Evolutionary conservation across 2,329 filamentous ascomycete genomes (phyloP).

Genomic region (Tolypocladium inflatum): DNA sequence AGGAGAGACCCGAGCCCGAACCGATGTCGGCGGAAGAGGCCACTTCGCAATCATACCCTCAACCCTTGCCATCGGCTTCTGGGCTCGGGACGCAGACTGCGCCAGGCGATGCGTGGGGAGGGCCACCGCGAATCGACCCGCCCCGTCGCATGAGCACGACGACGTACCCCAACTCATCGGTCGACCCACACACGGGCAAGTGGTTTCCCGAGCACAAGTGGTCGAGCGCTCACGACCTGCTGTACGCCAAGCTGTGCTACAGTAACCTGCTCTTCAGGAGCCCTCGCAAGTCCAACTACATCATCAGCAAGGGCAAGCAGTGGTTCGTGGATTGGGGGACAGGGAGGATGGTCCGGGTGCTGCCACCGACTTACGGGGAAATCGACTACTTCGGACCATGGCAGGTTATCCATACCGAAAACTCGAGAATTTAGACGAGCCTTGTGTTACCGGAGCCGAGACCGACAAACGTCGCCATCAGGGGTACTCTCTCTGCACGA

Average conservation of each 20-base stretch:
- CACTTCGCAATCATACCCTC: constrained; percentile 3
- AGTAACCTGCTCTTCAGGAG: constrained; percentile 46
- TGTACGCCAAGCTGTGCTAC: constrained; percentile 52
- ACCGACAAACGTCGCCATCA: neutral
- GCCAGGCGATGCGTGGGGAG: constrained; percentile 6
- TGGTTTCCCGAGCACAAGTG: constrained; percentile 47
- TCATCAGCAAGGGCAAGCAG: constrained; percentile 46
- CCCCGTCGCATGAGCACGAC: constrained; percentile 33
- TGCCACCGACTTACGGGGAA: constrained; percentile 45
- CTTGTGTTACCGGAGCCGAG: neutral
- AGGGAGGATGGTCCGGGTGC: constrained; percentile 42
- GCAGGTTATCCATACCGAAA: constrained; percentile 41
- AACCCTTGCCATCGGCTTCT: neutral
- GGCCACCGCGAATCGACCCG: constrained; percentile 19
- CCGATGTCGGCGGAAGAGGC: constrained; percentile 1
- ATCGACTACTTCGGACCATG: constrained; percentile 38
- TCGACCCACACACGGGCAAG: constrained; percentile 41
- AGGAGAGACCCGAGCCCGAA: constrained; percentile 1
- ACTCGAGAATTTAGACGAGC: constrained; percentile 29
- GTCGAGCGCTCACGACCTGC: constrained; percentile 45
- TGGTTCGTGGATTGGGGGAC: constrained; percentile 52
- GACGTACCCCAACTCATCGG: constrained; percentile 33
- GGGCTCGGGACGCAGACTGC: neutral
- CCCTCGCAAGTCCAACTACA: constrained; percentile 48
- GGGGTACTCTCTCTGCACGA: neutral